Base-by-base conservation (phyloP, 2,329 filamentous ascomycete species). In the Aspergillus fischeri region DNA sequence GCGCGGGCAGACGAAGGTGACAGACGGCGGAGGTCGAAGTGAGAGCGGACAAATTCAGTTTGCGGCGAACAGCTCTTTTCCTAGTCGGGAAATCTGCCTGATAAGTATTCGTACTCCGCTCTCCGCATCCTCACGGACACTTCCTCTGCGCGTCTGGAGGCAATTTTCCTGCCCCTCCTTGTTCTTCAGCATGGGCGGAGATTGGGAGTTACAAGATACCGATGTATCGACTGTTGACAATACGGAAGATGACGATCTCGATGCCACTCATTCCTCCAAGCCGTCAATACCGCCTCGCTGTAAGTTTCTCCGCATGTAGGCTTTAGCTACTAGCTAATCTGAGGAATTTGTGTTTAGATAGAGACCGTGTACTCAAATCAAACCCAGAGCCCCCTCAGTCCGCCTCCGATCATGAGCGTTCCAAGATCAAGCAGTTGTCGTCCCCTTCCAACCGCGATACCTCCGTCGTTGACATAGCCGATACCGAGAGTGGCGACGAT, bases 191-290 rank as follows among this genome's bases (percentile, higher is more conserved):
- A 72, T 72, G 69, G 63, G 56, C 32, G 60, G 57, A 42, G 55
- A 61, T 52, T 64, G 64, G 60, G 70, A 71, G 35, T 24, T 66
- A 25, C 59, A 64, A 41, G 49, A 63, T 25, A 60, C 63, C 1
- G 70, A 73, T 52, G 59, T 63, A 27, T 66, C 67, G 8, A 67
- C 61, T 1, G 62, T 70, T 45, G 67, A 70, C 53, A 7, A 24
- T 47, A 68, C 67, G 3, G 71, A 73, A 27, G 65, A 78, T 55
- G 75, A 78, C 57, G 78, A 79, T 44, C 68, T 81, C 47, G 77
- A 81, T 38, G 73, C 75, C 38, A 71, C 77, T 14, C 59, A 66
- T 51, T 49, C 56, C 32, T 42, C 45, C 24, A 64, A 60, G 57
- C 51, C 44, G 6, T 47, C 44, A 49, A n/a, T 49, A 45, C 9